Evolutionary conservation across 305 asterid species (phyloP).

Genomic region (Stenogyne calaminthoides): DNA sequence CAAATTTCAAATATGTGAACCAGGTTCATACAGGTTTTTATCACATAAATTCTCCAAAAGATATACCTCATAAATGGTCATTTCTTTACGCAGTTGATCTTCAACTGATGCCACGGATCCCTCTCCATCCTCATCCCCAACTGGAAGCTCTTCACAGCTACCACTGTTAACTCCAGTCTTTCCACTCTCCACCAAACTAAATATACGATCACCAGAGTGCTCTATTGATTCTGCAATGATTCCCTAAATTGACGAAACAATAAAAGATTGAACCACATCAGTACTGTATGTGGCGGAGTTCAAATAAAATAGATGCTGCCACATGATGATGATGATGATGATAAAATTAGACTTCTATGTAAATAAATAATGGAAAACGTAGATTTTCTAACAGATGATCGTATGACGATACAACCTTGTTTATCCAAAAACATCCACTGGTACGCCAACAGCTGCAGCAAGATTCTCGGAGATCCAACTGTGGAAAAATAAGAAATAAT

Average conservation of each 20-base stretch:
- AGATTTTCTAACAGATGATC: conserved; percentile 21
- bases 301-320: conserved; percentile 1
- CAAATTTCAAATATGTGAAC: no score
- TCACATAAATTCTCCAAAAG: neutral
- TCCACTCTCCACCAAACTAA: conserved; percentile 74
- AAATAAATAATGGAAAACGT: neutral
- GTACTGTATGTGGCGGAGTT: neutral
- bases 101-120: conserved; percentile 86
- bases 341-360: conserved; percentile 5
- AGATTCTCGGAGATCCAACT: conserved; percentile 91
- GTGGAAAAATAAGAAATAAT: conserved; percentile 37
- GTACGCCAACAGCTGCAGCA: conserved; percentile 85
- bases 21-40: no score
- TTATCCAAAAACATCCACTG: conserved; percentile 91
- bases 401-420: conserved; percentile 65
- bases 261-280: conserved; percentile 16
- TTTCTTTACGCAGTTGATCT: conserved; percentile 91
- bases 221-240: conserved; percentile 68
- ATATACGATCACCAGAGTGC: conserved; percentile 56
- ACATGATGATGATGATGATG: no score
- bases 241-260: conserved; percentile 77
- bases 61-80: conserved; percentile 90
- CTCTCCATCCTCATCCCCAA: conserved; percentile 85
- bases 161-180: conserved; percentile 58
- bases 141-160: conserved; percentile 72